These are phyloP conservation scores for Fraxinus albicans DNA, from an alignment of 305 asterid genomes.

Conservation along the genomic window DNA sequence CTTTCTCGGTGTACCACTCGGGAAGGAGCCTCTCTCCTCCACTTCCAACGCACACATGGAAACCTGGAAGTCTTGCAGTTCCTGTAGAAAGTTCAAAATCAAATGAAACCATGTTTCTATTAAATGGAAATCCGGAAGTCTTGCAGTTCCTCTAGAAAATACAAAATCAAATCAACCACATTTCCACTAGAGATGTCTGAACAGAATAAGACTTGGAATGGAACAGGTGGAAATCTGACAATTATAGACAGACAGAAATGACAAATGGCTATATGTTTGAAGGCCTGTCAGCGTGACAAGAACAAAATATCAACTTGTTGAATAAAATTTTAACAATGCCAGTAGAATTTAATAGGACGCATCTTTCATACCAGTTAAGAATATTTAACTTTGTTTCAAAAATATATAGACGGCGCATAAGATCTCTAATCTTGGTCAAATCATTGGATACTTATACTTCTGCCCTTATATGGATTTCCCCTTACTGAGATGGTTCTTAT, in stretches of 20 bases:
- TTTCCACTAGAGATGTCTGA: conserved; percentile 17
- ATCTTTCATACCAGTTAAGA: not conserved
- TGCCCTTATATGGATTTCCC: not conserved
- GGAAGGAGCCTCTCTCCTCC: conserved; percentile 97
- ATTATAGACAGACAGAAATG: not conserved
- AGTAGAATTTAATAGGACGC: not conserved
- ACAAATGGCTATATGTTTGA: not conserved
- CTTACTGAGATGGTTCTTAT: not conserved
- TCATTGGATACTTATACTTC: not conserved
- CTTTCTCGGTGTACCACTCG: conserved; percentile 97
- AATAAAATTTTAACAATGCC: not conserved
- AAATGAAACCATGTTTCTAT: conserved; percentile 4
- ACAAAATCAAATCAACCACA: conserved; percentile 12
- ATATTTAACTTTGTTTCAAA: not conserved
- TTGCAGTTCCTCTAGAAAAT: conserved; percentile 66
- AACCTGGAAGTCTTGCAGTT: conserved; percentile 95
- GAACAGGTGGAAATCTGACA: not conserved
- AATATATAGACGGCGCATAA: not conserved
- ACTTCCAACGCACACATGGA: conserved; percentile 94
- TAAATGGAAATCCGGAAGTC: conserved; percentile 85
- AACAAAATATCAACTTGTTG: not conserved
- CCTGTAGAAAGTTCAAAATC: conserved; percentile 46
- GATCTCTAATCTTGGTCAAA: not conserved
- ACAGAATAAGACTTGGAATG: conserved; percentile 4
- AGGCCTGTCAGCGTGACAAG: not conserved